Percentiles rank a stretch among this genome's conserved stretches.
Conservation (phyloP, 257 asterid species). For the Knoxia roxburghii region DNA sequence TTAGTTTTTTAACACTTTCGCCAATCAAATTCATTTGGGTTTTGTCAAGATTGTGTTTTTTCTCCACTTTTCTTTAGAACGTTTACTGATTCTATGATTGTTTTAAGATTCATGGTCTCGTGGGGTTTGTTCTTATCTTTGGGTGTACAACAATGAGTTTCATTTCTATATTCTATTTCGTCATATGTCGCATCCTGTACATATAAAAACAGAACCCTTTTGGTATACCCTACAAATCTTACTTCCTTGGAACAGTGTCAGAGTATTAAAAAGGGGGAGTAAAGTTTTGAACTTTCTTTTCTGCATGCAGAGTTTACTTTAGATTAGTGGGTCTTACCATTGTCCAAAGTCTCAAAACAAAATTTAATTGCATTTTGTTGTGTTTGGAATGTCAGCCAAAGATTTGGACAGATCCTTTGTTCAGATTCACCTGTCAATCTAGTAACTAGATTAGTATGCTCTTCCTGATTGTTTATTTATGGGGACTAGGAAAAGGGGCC, state of each 20-base stretch:
- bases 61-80: background rate
- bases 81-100: background rate
- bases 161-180: background rate
- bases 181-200: background rate
- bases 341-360: slow-evolving; percentile 7
- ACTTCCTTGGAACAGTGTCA: slow-evolving; percentile 22
- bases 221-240: slow-evolving; percentile 29
- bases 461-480: background rate
- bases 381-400: slow-evolving; percentile 18
- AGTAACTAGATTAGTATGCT: slow-evolving; percentile 5
- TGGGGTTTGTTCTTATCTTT: too few relatives aligned
- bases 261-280: slow-evolving; percentile 27
- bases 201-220: slow-evolving; percentile 6
- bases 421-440: slow-evolving; percentile 8
- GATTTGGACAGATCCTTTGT: slow-evolving; percentile 9
- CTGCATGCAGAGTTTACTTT: slow-evolving; percentile 6
- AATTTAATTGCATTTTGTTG: background rate
- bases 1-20: background rate
- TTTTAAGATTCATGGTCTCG: slow-evolving; percentile 1
- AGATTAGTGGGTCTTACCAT: slow-evolving; percentile 10
- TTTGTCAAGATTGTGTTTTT: background rate
- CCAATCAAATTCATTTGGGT: background rate
- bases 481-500: slow-evolving; percentile 6
- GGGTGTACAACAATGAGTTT: slow-evolving; percentile 21
- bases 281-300: slow-evolving; percentile 38